A percentile compares a stretch with the other conserved stretches of the same genome.
Evolutionary conservation across 73 alveolate species (phyloP).

Genomic region (Tetrahymena borealis): DNA sequence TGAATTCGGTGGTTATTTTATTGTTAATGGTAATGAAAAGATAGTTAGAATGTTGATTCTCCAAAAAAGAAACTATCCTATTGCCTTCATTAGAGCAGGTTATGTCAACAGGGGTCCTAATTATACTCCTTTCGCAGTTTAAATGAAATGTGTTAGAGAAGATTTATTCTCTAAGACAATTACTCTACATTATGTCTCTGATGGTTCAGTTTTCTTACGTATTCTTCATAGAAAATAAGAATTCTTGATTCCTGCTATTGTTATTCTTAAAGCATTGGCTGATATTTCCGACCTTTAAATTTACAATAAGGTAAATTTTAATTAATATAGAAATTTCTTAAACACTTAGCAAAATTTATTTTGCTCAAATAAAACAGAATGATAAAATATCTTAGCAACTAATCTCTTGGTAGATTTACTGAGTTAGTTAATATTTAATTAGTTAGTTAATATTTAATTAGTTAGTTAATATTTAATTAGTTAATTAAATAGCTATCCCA

Average conservation of each 20-base stretch:
- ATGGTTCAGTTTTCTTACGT: constrained; percentile 92
- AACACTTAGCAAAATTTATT: too few species aligned
- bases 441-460: too few species aligned
- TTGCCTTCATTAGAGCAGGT: constrained; percentile 87
- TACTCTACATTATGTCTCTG: constrained; percentile 90
- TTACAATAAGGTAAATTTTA: constrained; percentile 46
- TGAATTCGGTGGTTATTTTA: constrained; percentile 97
- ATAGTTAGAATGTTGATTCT: constrained; percentile 93
- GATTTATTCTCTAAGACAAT: constrained; percentile 91
- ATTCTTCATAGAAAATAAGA: constrained; percentile 86
- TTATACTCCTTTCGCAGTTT: constrained; percentile 87
- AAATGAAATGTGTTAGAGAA: constrained; percentile 97
- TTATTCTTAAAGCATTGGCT: constrained; percentile 78
- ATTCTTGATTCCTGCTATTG: constrained; percentile 88
- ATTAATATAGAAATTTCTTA: neutral
- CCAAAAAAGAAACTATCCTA: constrained; percentile 95
- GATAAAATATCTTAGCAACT: neutral
- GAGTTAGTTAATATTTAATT: too few species aligned
- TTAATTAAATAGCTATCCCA: too few species aligned
- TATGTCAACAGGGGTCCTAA: constrained; percentile 84
- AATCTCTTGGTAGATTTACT: too few species aligned
- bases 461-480: too few species aligned
- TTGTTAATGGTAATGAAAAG: constrained; percentile 94
- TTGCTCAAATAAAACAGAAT: too few species aligned
- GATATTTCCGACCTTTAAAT: constrained; percentile 87